phyloP scores from a whole-genome alignment of 2,329 filamentous ascomycete genomes.

The Aspergillus novoparasiticus region DNA sequence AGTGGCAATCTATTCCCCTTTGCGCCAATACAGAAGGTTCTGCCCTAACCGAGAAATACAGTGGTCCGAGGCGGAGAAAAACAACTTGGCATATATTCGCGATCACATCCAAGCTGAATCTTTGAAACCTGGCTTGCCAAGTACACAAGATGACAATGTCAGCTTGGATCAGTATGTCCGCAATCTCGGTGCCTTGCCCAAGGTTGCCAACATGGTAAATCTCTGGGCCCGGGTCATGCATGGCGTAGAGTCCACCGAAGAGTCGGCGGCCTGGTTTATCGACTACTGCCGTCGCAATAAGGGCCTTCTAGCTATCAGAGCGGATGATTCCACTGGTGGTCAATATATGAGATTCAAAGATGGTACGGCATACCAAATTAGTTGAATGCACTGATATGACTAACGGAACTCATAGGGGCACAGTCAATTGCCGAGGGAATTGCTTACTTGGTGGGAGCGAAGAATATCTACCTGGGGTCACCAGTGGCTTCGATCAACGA shows the following conservation, averaged over 20 bases:
- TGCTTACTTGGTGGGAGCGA: background rate
- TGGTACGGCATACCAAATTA: slow-evolving; percentile 5
- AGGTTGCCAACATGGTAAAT: slow-evolving; percentile 38
- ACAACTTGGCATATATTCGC: slow-evolving; percentile 36
- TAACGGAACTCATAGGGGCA: background rate
- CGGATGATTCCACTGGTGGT: slow-evolving; percentile 39
- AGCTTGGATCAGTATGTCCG: slow-evolving; percentile 40
- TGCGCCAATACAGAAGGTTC: background rate
- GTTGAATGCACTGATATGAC: background rate
- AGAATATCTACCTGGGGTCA: background rate
- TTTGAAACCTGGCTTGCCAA: slow-evolving; percentile 23
- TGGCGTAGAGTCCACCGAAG: slow-evolving; percentile 39
- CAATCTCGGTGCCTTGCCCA: slow-evolving; percentile 33
- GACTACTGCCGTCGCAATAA: slow-evolving; percentile 42
- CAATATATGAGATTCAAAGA: slow-evolving; percentile 38
- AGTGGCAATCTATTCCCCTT: background rate
- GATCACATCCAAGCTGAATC: slow-evolving; percentile 42
- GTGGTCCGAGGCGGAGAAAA: slow-evolving; percentile 36
- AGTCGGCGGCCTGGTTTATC: slow-evolving; percentile 42
- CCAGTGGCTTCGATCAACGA: background rate
- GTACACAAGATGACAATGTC: slow-evolving; percentile 33
- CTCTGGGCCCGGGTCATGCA: slow-evolving; percentile 44
- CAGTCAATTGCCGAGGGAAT: background rate
- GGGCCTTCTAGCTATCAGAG: slow-evolving; percentile 38
- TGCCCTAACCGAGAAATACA: slow-evolving; percentile 13